Evolutionary conservation across 441 rosid genomes (phyloP), one percentile per base, ranked within the genome.

Genomic region (Breynia disticha): DNA sequence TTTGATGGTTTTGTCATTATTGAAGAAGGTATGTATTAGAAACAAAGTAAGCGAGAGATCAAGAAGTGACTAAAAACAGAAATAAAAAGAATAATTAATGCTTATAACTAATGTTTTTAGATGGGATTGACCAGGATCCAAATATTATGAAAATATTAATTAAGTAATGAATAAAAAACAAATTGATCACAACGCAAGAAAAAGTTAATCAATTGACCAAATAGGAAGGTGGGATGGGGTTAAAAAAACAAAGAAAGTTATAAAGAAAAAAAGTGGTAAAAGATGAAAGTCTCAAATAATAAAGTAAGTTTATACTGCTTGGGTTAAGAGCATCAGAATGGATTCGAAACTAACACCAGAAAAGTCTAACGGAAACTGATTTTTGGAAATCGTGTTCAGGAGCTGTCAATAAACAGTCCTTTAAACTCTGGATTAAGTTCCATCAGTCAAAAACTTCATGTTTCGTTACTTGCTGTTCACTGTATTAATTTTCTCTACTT

Each of bases 351-450:
- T 38, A 52, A 54, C 55, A 18, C 44, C 12, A 15, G 41, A 17
- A 20, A 50, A 9, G 20, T 32, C 37, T 52, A 45, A 50, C 53
- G 52, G 17, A 41, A 61, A 66, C 56, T 69, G 49, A 66, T 59
- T 50, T 65, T 74, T n/a, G 77, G 77, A 66, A 72, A 60, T 55
- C 58, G 79, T 58, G 79, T 54, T 39, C 71, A 66, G 65, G 67
- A 63, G 70, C 70, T 60, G 60, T 42, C 67, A 18, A 48, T 41
- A 50, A 62, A 63, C 67, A 50, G 61, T 50, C 1, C 50, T 39
- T 47, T 45, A 50, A 66, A 60, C 54, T 44, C 15, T 18, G 47
- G 62, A 60, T 67, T 60, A 65, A 70, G 68, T 67, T 62, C 56
- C 56, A 57, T 62, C 71, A 60, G 63, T 77, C 68, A 62, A 64